Evolutionary conservation across 192 early-diverging fungal genomes (phyloP).

Genomic region (Coemansia sp.): DNA sequence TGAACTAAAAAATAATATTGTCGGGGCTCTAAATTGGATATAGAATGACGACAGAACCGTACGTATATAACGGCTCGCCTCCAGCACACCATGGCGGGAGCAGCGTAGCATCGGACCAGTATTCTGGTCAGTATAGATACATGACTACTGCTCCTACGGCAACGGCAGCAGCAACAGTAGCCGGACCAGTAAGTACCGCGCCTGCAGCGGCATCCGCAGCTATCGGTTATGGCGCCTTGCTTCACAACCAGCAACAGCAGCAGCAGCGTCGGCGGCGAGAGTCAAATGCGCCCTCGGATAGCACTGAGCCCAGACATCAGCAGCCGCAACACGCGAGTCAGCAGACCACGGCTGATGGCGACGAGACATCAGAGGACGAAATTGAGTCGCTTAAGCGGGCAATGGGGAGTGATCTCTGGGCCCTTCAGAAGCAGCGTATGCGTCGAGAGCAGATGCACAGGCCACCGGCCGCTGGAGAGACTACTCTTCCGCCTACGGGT

Average conservation of each 20-base stretch:
- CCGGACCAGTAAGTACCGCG: conserved; percentile 3
- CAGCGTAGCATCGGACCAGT: conserved; percentile 22
- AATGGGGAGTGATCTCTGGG: conserved; percentile 48
- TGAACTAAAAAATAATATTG: not conserved
- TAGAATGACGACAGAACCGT: conserved; percentile 31
- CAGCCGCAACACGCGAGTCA: conserved; percentile 6
- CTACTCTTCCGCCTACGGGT: conserved; percentile 16
- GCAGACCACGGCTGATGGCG: conserved; percentile 6
- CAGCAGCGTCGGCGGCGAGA: conserved; percentile 32
- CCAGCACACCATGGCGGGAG: conserved; percentile 15
- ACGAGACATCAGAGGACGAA: conserved; percentile 45
- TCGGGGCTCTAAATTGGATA: not conserved
- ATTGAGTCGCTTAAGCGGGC: conserved; percentile 47
- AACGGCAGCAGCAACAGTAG: not conserved
- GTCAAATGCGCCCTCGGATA: conserved; percentile 40
- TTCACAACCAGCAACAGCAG: conserved; percentile 30
- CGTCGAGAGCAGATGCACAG: conserved; percentile 27
- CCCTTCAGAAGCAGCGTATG: conserved; percentile 43
- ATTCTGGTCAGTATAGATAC: conserved; percentile 13
- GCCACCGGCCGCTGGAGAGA: conserved; percentile 9
- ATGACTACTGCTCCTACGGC: not conserved
- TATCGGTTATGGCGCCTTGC: conserved; percentile 18
- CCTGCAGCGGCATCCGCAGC: conserved; percentile 28
- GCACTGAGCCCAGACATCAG: conserved; percentile 23
- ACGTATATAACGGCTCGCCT: conserved; percentile 24